Percentiles rank a stretch among this genome's conserved stretches.
These are phyloP conservation scores for Aspergillus neoniger DNA, from an alignment of 2,329 filamentous ascomycete species.

Conservation along the genomic window DNA sequence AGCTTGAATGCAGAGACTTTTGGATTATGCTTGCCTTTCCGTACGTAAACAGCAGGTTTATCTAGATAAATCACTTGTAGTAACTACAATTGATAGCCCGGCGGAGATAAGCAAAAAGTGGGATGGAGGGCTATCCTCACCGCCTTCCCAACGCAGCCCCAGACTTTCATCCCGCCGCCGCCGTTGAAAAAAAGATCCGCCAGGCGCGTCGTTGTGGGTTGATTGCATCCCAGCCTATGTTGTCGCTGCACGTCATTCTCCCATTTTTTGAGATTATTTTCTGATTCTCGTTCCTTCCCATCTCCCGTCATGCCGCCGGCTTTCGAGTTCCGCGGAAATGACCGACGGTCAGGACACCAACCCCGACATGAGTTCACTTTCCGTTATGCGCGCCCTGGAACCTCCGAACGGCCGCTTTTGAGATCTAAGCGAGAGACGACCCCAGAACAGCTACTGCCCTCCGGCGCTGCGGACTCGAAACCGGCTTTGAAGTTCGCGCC, in stretches of 20 bases:
- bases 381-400: slow-evolving; percentile 38
- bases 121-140: background rate
- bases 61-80: no score
- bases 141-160: background rate
- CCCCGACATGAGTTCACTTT: slow-evolving; percentile 44
- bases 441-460: slow-evolving; percentile 36
- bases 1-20: background rate
- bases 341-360: slow-evolving; percentile 26
- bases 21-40: background rate
- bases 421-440: slow-evolving; percentile 37
- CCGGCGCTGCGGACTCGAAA: slow-evolving; percentile 29
- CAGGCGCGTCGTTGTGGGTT: background rate
- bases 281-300: background rate
- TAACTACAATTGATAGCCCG: no score
- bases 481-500: slow-evolving; percentile 37
- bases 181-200: background rate
- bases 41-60: no score
- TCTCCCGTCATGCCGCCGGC: slow-evolving; percentile 28
- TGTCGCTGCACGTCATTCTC: background rate
- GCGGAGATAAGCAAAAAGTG: background rate
- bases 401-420: slow-evolving; percentile 42
- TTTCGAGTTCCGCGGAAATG: slow-evolving; percentile 38
- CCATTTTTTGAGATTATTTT: background rate
- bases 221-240: background rate
- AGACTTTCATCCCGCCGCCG: background rate